Evolutionary conservation across 2,329 filamentous ascomycete genomes (phyloP), one percentile per base, ranked within the genome.

Genomic region (Colletotrichum phormii): DNA sequence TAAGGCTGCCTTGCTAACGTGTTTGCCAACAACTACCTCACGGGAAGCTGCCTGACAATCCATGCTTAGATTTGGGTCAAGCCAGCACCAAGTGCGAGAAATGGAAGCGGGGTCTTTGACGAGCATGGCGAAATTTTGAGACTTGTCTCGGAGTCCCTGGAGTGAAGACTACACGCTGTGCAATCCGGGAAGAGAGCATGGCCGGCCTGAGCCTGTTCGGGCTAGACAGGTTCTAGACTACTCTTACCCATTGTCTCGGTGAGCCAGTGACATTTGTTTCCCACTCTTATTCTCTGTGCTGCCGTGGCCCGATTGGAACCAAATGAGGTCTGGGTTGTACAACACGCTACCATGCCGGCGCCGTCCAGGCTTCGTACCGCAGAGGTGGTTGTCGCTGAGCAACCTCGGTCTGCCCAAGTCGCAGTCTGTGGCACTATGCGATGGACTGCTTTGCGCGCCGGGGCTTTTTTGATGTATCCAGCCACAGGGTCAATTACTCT

Each of bases 81-180:
- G 35, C 37, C 13, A 42, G 15, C 5, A 42, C 37, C 13, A 42
- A 42, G 37, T 15, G 37, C 37, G 5, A 42, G 35, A 37, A 37
- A 5, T 42, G 37, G 37, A 42, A 42, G 13, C 37, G 13, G 37
- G 15, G 37, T 42, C 37, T 42, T 42, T 42, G 15, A 18, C 37
- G 13, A 42, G 37, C 37, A 42, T 42, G 37, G 37, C 37, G 37
- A 15, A 42, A 42, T 42, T 2, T 15, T 18, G 66, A 72, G 59
- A 70, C 70, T 26, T 70, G 65, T 70, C 65, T 65, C 55, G 12
- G 13, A 35, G 29, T 59, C 46, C 58, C 42, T n/a, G 22, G 8
- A 18, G 31, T 24, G 65, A 62, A 54, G 33, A 42, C 58, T 35
- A n/a, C 31, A 55, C 15, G 53, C 9, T 22, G 33, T 42, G 62